phyloP scores from a whole-genome alignment of 148 eudicot species.

The Camellia sinensis region DNA sequence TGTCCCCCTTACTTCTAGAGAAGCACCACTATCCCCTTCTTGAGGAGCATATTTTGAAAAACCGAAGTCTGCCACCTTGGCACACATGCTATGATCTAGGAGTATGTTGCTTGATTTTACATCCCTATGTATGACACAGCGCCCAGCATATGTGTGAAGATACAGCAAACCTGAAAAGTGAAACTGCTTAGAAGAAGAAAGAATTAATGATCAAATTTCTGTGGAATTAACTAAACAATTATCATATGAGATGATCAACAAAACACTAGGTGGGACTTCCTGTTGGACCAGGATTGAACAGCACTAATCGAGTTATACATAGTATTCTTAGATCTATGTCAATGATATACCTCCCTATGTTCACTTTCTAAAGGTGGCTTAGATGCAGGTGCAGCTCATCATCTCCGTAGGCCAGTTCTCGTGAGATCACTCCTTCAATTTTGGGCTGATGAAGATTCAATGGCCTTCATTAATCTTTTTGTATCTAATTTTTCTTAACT shows the following conservation, averaged over 20 bases:
- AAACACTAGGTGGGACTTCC: background rate
- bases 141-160: slow-evolving; percentile 51
- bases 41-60: slow-evolving; percentile 65
- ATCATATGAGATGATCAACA: background rate
- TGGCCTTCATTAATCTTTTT: background rate
- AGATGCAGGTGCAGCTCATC: background rate
- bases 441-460: slow-evolving; percentile 2
- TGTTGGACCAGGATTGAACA: background rate
- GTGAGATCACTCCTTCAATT: background rate
- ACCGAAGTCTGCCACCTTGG: slow-evolving; percentile 61
- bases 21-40: slow-evolving; percentile 55
- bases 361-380: background rate
- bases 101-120: slow-evolving; percentile 69
- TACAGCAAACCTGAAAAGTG: slow-evolving; percentile 39
- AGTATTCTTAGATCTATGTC: background rate
- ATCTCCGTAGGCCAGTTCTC: background rate
- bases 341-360: background rate
- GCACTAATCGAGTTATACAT: background rate
- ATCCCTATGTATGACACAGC: slow-evolving; percentile 54
- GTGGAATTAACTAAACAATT: background rate
- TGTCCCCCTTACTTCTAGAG: slow-evolving; percentile 58
- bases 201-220: background rate
- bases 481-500: background rate
- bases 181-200: background rate
- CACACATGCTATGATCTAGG: slow-evolving; percentile 56